Conservation (phyloP, 768 basidiomycete genomes). For the Tricholoma matsutake region DNA sequence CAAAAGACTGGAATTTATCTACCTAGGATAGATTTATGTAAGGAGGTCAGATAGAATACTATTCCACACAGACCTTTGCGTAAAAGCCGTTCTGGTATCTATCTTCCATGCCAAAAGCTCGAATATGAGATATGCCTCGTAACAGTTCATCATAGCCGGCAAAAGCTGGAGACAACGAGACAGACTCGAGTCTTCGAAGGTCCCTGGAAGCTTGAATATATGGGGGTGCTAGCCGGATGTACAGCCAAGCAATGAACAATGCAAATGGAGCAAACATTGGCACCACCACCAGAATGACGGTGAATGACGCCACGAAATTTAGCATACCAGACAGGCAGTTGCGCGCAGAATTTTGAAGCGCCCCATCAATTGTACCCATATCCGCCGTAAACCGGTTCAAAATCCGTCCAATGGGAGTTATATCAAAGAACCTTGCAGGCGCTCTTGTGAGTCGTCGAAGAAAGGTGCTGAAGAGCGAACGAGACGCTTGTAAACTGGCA, state of each 20-base stretch:
- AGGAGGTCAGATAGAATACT: conserved; percentile 24
- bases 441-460: conserved; percentile 56
- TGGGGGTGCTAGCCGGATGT: conserved; percentile 57
- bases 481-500: conserved; percentile 64
- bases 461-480: conserved; percentile 54
- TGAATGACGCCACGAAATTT: conserved; percentile 61
- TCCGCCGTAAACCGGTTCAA: conserved; percentile 79
- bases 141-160: conserved; percentile 71
- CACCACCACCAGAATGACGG: conserved; percentile 58
- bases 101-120: conserved; percentile 70
- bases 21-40: conserved; percentile 42
- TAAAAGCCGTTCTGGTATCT: conserved; percentile 67
- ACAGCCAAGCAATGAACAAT: conserved; percentile 64
- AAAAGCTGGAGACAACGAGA: conserved; percentile 69
- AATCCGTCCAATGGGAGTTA: conserved; percentile 73
- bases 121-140: conserved; percentile 61
- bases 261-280: conserved; percentile 68
- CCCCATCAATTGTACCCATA: conserved; percentile 70
- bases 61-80: conserved; percentile 36
- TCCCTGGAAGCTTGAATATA: conserved; percentile 66
- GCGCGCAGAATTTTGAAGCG: conserved; percentile 54
- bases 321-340: conserved; percentile 54
- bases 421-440: conserved; percentile 68
- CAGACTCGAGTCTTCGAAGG: conserved; percentile 61
- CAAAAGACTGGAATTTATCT: conserved; percentile 67